Evolutionary conservation across 2,329 filamentous ascomycete genomes (phyloP), one percentile per base, ranked within the genome.

Genomic region (Verticillium zaregamsianum): DNA sequence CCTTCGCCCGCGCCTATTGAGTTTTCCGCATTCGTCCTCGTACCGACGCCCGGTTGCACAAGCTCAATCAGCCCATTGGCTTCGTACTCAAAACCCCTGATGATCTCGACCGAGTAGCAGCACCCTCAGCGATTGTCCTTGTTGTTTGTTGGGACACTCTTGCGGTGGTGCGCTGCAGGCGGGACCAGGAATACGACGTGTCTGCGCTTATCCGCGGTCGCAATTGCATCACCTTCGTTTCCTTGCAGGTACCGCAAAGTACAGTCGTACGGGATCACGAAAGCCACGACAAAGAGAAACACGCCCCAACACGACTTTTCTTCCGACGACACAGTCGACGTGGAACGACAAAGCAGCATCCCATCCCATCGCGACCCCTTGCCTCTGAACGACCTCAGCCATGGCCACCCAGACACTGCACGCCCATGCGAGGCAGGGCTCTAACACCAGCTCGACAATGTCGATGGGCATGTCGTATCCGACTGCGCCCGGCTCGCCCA

Each of bases 401-500:
- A 76, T 77, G 75, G 68, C 74, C 60, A 70, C 70, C 58, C 73
- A 70, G 56, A 63, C 70, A 56, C 61, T 68, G 59, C 63, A 58
- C 59, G 59, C 63, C 59, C 62, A 63, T 61, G 45, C 45, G n/a
- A 52, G 45, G 45, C 60, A 68, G 61, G 67, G 66, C 67, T 64
- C 63, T 63, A 64, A 57, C 63, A 67, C 65, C 67, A 69, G 62
- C 71, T 72, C 59, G 69, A 72, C 40, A 35, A 59, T 59, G 28
- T 59, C 58, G 28, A 15, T 58, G 20, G 57, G 57, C 28, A 52
- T 73, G 65, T 71, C 74, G 39, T 81, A 83, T 67, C 74, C 79
- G 20, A 72, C 81, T 55, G 76, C 81, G 62, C 88, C 90, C 66
- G 87, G 86, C 14, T 96, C 92, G 63, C 93, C 93, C 56, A 96